A percentile compares a stretch with the other conserved stretches of the same genome.
Evolutionary conservation across 2,329 filamentous ascomycete species (phyloP).

Genomic region (Diplodia intermedia): DNA sequence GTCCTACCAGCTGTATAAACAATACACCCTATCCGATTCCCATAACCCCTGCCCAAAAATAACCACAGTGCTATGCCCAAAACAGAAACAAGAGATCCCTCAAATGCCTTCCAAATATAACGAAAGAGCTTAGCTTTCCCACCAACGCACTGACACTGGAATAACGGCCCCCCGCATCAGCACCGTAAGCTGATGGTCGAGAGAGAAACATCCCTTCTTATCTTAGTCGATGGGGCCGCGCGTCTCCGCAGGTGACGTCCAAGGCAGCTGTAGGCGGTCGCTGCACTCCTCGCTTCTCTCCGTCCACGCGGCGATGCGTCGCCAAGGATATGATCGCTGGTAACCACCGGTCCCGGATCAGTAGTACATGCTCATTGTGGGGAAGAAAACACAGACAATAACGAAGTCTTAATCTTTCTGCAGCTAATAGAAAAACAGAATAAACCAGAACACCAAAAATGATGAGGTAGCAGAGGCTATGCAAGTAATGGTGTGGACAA

Average conservation of each 20-base stretch:
- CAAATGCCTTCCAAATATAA: neutral
- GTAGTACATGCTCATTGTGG: neutral
- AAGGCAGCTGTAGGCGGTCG: neutral
- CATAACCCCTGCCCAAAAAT: neutral
- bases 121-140: neutral
- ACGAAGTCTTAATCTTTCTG: neutral
- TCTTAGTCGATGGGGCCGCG: conserved; percentile 13
- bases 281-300: no score
- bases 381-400: neutral
- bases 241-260: conserved; percentile 3
- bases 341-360: neutral
- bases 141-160: neutral
- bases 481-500: neutral
- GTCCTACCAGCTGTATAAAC: neutral
- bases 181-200: neutral
- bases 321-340: neutral
- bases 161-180: neutral
- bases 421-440: neutral
- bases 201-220: neutral
- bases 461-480: neutral
- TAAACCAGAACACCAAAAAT: neutral
- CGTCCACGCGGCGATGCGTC: neutral
- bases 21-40: neutral
- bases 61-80: neutral
- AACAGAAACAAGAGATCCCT: neutral